Conservation (phyloP, 176 grass and related monocot species). For the Guadua angustifolia region DNA sequence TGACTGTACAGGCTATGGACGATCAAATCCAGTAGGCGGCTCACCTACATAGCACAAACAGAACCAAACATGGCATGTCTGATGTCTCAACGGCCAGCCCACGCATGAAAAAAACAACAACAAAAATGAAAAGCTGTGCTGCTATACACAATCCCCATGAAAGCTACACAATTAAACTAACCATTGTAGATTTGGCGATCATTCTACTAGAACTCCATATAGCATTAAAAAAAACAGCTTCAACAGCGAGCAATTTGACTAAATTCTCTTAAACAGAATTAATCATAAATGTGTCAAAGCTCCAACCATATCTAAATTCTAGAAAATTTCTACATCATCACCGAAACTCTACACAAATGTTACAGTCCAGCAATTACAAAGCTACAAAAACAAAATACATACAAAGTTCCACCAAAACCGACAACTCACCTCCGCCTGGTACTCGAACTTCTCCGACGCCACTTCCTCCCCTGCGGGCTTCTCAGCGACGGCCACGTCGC, state of each 20-base stretch:
- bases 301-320: neutral
- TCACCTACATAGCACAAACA: slow-evolving; percentile 63
- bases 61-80: neutral
- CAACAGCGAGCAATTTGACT: neutral
- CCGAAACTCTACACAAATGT: neutral
- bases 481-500: slow-evolving; percentile 70
- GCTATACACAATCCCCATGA: neutral
- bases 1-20: slow-evolving; percentile 91
- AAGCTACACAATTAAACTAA: neutral
- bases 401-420: neutral
- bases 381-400: neutral
- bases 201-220: neutral
- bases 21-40: slow-evolving; percentile 85
- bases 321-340: neutral
- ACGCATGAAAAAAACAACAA: neutral
- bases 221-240: neutral
- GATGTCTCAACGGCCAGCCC: neutral
- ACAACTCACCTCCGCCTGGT: slow-evolving; percentile 76
- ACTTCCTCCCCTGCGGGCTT: slow-evolving; percentile 59
- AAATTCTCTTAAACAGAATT: neutral
- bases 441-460: slow-evolving; percentile 71
- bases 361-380: neutral
- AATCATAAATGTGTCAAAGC: neutral
- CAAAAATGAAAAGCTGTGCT: neutral
- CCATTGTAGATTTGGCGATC: neutral